A percentile compares a stretch with the other conserved stretches of the same genome.
Evolutionary conservation across 257 asterid species (phyloP).

Genomic region (Solanum appendiculatum): DNA sequence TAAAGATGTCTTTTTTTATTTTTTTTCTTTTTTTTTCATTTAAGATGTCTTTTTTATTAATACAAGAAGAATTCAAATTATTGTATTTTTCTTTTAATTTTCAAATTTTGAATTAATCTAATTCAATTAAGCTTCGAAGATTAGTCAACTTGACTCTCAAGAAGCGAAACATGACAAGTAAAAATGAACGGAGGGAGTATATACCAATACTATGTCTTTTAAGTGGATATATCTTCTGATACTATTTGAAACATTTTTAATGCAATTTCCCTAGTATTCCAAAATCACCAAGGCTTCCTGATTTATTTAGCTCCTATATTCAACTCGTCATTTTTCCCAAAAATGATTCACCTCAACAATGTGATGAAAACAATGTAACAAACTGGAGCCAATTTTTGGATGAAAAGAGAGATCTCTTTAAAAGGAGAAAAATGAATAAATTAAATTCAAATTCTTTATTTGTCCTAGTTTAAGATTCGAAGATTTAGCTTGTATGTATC

Average conservation of each 20-base stretch:
- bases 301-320: neutral
- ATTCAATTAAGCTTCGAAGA: too few relatives aligned
- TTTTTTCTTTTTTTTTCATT: too few relatives aligned
- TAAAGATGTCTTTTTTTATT: too few relatives aligned
- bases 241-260: neutral
- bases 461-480: neutral
- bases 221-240: too few relatives aligned
- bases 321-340: neutral
- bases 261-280: neutral
- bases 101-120: too few relatives aligned
- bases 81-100: too few relatives aligned
- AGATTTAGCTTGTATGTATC: neutral
- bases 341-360: neutral
- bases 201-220: too few relatives aligned
- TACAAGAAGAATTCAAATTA: too few relatives aligned
- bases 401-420: neutral
- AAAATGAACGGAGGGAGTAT: too few relatives aligned
- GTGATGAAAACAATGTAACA: neutral
- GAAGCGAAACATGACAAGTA: too few relatives aligned
- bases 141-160: too few relatives aligned
- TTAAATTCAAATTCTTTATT: neutral
- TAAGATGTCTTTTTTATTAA: too few relatives aligned
- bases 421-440: neutral
- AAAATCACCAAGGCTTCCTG: neutral
- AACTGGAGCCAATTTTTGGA: neutral